Conservation (phyloP, 345 rosid species). For the Ceriops decandra region DNA sequence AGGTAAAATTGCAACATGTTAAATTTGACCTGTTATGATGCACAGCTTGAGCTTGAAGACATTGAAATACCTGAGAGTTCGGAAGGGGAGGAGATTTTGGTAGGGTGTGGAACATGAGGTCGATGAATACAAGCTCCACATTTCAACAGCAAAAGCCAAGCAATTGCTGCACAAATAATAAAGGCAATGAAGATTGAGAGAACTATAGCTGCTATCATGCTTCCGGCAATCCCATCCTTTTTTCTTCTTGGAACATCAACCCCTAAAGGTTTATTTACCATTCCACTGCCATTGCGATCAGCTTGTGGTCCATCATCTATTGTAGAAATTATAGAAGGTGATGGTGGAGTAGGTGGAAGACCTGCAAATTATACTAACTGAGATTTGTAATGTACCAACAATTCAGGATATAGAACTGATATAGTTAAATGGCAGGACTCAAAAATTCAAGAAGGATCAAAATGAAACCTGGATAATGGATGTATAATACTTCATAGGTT, state of each 20-base stretch:
- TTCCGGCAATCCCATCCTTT: slow-evolving; percentile 32
- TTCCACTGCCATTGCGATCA: slow-evolving; percentile 31
- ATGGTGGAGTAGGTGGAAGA: slow-evolving; percentile 69
- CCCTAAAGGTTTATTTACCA: slow-evolving; percentile 52
- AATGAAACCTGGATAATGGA: slow-evolving; percentile 56
- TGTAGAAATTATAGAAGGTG: slow-evolving; percentile 30
- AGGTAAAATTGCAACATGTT: background rate
- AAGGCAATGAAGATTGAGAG: slow-evolving; percentile 47
- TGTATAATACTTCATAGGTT: slow-evolving; percentile 51
- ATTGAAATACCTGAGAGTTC: slow-evolving; percentile 42
- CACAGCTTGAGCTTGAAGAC: background rate
- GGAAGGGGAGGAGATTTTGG: slow-evolving; percentile 16
- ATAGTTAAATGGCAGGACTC: background rate
- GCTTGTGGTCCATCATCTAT: slow-evolving; percentile 36
- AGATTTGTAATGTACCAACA: background rate
- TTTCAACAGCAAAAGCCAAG: slow-evolving; percentile 38
- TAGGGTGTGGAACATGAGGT: slow-evolving; percentile 21
- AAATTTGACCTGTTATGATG: background rate
- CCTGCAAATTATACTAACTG: slow-evolving; percentile 27
- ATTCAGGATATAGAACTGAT: background rate
- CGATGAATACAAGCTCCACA: slow-evolving; percentile 21
- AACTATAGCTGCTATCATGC: slow-evolving; percentile 41
- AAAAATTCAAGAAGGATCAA: slow-evolving; percentile 4
- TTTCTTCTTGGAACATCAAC: slow-evolving; percentile 44
- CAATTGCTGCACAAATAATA: slow-evolving; percentile 32